These are phyloP conservation scores for Metarhizium rileyi DNA, from an alignment of 2,329 filamentous ascomycete genomes.

Conservation along the genomic window DNA sequence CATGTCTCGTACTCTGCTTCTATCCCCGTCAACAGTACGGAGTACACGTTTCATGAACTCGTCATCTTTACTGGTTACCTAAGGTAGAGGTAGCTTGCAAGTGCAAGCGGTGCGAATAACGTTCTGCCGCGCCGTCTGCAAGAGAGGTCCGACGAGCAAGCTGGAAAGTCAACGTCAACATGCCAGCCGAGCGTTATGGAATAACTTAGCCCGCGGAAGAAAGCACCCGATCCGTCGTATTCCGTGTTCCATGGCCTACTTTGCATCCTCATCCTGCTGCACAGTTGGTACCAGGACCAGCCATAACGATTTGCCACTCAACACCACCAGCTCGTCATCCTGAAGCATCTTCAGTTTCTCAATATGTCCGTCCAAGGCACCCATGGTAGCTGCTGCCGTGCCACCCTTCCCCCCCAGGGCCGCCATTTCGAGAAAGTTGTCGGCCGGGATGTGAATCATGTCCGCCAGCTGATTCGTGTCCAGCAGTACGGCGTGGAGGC, in stretches of 20 bases:
- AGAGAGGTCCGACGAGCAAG: no score
- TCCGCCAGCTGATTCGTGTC: conserved; percentile 22
- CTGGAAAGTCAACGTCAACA: no score
- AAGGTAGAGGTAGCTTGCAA: no score
- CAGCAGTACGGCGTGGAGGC: conserved; percentile 27
- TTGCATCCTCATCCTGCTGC: background rate
- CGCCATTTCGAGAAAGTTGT: conserved; percentile 31
- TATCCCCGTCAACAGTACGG: no score
- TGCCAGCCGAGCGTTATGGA: no score
- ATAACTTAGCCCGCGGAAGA: no score
- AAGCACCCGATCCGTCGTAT: no score
- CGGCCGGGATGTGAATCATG: conserved; percentile 20
- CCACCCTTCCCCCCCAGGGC: conserved; percentile 9
- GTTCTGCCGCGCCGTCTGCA: no score
- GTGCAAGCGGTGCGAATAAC: no score
- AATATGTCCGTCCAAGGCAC: conserved; percentile 17
- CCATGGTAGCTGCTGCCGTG: conserved; percentile 13
- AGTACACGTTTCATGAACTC: no score
- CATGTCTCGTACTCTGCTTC: no score
- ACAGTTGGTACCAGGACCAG: conserved; percentile 18
- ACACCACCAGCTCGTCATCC: conserved; percentile 14
- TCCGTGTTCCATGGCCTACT: background rate
- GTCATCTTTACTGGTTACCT: no score
- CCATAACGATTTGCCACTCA: conserved; percentile 24
- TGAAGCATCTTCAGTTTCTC: conserved; percentile 19